Conservation (phyloP, 768 basidiomycete genomes). For the Phanerochaete carnosa region DNA sequence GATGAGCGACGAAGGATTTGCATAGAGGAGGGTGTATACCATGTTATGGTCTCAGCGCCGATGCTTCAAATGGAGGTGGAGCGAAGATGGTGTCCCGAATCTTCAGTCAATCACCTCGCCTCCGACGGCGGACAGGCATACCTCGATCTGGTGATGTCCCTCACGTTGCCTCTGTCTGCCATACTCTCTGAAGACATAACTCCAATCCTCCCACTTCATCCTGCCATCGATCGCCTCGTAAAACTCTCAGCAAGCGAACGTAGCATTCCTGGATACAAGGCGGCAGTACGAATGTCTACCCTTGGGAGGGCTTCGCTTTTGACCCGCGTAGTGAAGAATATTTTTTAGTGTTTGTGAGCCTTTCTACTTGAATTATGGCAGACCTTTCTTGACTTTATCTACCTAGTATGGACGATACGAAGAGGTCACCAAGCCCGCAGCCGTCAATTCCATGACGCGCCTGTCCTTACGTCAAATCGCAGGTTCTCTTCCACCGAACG, state of each 20-base stretch:
- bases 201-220: background rate
- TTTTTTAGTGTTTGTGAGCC: background rate
- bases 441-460: too few relatives aligned
- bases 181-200: background rate
- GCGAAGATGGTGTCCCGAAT: background rate
- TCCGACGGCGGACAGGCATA: background rate
- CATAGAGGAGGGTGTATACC: background rate
- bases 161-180: background rate
- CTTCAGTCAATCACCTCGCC: background rate
- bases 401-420: background rate
- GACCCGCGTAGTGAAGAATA: background rate
- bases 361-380: background rate
- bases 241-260: background rate
- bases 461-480: too few relatives aligned
- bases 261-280: background rate
- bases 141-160: background rate
- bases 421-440: background rate
- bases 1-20: background rate
- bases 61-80: background rate
- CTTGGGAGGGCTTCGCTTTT: background rate
- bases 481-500: too few relatives aligned
- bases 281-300: background rate
- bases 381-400: background rate
- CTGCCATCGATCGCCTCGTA: background rate
- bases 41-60: background rate